Evolutionary conservation across 2,329 filamentous ascomycete genomes (phyloP), one percentile per base, ranked within the genome.

Genomic region (Phialophora expanda): DNA sequence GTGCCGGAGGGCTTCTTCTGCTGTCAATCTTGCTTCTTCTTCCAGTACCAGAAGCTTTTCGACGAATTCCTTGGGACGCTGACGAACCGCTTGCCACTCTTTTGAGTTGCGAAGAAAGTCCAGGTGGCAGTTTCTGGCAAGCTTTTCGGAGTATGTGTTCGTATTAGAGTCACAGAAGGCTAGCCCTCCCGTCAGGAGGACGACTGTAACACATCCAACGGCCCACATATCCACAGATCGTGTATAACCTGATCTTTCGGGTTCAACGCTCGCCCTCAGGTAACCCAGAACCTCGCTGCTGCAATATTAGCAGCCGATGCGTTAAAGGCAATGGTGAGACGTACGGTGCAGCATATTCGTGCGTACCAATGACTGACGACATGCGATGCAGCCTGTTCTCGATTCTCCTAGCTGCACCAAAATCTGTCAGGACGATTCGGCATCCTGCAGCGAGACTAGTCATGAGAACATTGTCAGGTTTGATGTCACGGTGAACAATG

Each of bases 391-490:
- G 55, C 34, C 48, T 72, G 28, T 66, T 70, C 20, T 71, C 70
- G 54, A 78, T 65, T 58, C 75, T 64, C 46, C 81, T 80, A 1
- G 86, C 82, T 69, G 83, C 82, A 8, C 86, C 86, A 71, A 89
- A 89, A 73, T 89, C 87, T 0, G 85, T 86, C 50, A 89, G 77
- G 1, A 89, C 79, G 7, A 88, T 78, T 24, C 87, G 80, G 24
- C 80, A 79, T 2, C 82, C 82, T 51, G 78, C 76, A 14, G 78
- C 76, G 59, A 83, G 78, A 1, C 83, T 85, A 0, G 84, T 84
- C 80, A 89, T 81, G 32, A 89, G 78, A 8, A 89, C 83, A 69
- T 89, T 89, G 60, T 89, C 86, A 0, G 86, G 86, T 71, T 89
- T 89, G 56, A 89, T 78, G 71, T 89, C 87, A 34, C 87, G 80